These are phyloP conservation scores for Penicillium sclerotigenum DNA, from an alignment of 2,329 filamentous ascomycete genomes.

Conservation along the genomic window DNA sequence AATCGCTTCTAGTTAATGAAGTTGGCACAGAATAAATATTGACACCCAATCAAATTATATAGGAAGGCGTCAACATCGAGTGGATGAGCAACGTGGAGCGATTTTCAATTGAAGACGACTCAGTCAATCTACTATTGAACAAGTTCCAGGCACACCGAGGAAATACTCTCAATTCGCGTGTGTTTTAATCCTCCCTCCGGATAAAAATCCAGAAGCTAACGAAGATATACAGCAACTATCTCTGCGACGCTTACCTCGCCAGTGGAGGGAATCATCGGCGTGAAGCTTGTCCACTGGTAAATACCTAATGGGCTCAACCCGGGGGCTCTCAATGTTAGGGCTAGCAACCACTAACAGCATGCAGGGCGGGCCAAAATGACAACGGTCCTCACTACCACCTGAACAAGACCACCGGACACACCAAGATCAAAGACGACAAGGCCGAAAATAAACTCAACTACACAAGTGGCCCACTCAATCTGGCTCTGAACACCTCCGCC, in stretches of 20 bases:
- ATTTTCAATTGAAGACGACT: conserved; percentile 28
- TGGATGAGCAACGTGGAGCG: conserved; percentile 45
- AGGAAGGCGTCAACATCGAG: conserved; percentile 40
- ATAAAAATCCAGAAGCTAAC: neutral
- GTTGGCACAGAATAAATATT: neutral
- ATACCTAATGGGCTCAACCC: neutral
- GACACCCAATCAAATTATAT: neutral
- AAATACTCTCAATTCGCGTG: conserved; percentile 41
- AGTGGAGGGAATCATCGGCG: conserved; percentile 39
- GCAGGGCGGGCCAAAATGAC: conserved; percentile 36
- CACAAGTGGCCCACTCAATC: conserved; percentile 31
- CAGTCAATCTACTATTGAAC: conserved; percentile 38
- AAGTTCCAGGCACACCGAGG: conserved; percentile 39
- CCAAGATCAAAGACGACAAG: conserved; percentile 28
- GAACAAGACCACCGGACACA: conserved; percentile 26
- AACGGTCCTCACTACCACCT: conserved; percentile 39
- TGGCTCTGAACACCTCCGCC: conserved; percentile 33
- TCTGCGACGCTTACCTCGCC: conserved; percentile 36
- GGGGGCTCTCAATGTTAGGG: neutral
- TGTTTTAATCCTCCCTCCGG: neutral
- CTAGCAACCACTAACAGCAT: neutral
- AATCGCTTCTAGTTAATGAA: neutral
- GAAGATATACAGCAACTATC: conserved; percentile 29
- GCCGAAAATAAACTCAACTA: conserved; percentile 28
- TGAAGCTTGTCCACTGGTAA: conserved; percentile 40